These are phyloP conservation scores for Cercospora sesami DNA, from an alignment of 2,329 filamentous ascomycete genomes.

Conservation along the genomic window DNA sequence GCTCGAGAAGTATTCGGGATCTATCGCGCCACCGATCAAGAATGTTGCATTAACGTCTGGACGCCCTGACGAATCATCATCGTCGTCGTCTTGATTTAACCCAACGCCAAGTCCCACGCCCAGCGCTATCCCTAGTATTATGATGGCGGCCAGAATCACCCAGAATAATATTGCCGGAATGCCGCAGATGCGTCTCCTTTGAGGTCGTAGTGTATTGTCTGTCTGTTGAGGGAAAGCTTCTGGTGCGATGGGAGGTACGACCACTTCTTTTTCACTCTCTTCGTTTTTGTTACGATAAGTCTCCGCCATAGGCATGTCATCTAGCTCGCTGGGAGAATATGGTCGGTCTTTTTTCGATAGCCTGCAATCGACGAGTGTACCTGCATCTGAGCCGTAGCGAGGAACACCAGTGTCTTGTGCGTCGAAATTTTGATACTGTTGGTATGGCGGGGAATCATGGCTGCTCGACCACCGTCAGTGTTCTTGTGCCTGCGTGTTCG, in stretches of 20 bases:
- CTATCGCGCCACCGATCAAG: constrained; percentile 44
- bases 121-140: constrained; percentile 38
- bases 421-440: constrained; percentile 28
- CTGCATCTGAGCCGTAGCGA: constrained; percentile 21
- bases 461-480: constrained; percentile 13
- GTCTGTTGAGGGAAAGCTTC: constrained; percentile 17
- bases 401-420: constrained; percentile 22
- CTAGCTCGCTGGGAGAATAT: constrained; percentile 29
- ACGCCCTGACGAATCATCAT: background rate
- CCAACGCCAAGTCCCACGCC: constrained; percentile 43
- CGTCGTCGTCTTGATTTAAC: constrained; percentile 31
- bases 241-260: constrained; percentile 20
- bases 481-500: background rate
- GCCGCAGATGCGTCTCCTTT: constrained; percentile 28
- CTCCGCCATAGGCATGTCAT: constrained; percentile 32
- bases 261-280: constrained; percentile 36
- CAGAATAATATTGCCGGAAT: constrained; percentile 26
- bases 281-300: constrained; percentile 31
- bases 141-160: constrained; percentile 26
- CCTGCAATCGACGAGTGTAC: constrained; percentile 9
- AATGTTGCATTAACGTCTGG: constrained; percentile 23
- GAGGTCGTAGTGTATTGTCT: constrained; percentile 12
- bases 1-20: constrained; percentile 42
- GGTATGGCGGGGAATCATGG: constrained; percentile 32
- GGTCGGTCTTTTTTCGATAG: constrained; percentile 30